Evolutionary conservation across 1,284 basidiomycete species (phyloP), one percentile per base, ranked within the genome.

Genomic region (Psilocybe mexicana): DNA sequence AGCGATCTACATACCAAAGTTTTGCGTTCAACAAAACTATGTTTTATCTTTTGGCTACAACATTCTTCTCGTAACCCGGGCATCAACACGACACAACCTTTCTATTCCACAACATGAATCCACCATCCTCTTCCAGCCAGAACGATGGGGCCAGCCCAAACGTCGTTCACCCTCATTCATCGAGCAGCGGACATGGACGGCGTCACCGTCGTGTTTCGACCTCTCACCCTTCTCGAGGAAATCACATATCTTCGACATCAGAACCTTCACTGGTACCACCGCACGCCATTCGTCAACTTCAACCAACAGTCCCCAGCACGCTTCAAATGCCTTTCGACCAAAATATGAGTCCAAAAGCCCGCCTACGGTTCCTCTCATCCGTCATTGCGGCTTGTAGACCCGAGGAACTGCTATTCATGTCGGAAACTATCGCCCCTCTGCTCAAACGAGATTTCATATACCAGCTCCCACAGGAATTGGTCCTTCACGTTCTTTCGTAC

Each of bases 371-470:
- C 63, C 82, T 96, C 43, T 69, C 81, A 12, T 72, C 83, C 1
- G 74, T 95, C 43, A 77, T 94, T 6, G 72, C 77, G 43, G 79
- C 86, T 46, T 88, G 93, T 65, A 82, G 84, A 1, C 81, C 88
- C 2, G 77, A 85, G 7, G 93, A 97, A 67, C 86, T 97, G 11
- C 79, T 92, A 12, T 90, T 89, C 69, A 80, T 97, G 56, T 91
- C 90, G 0, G 81, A 81, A 7, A 80, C 79, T 54, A 90, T 98
- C 70, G 80, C 87, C 0, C 92, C 94, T 0, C 82, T 91, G 33
- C 85, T 98, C 64, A 90, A 92, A 68, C 86, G 93, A 5, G 95
- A 98, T 71, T 96, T 96, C 70, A 78, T 98, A 25, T 76, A 80
- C 3, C 86, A 89, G 28, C 78, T 98, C 0, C 96, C 96, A 0